Evolutionary conservation across 306 rosid species (phyloP).

Genomic region (Arachis hypogaea): DNA sequence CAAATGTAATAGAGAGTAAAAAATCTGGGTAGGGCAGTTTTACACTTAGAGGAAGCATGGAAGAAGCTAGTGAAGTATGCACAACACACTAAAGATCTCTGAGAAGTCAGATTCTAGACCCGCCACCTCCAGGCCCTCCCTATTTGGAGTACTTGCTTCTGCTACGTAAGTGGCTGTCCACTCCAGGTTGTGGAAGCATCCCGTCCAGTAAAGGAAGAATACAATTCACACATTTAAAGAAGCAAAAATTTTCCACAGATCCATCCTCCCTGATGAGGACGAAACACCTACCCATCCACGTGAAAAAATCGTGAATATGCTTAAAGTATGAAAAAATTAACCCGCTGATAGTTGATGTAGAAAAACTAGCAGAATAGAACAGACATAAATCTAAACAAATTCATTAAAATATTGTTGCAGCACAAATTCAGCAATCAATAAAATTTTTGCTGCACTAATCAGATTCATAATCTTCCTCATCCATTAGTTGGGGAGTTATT

Average conservation of each 20-base stretch:
- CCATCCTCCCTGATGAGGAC: slow-evolving; percentile 75
- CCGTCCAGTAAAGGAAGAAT: slow-evolving; percentile 81
- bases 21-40: neutral
- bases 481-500: too few relatives aligned
- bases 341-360: too few relatives aligned
- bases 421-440: too few relatives aligned
- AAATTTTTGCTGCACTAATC: too few relatives aligned
- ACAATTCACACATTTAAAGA: slow-evolving; percentile 81
- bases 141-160: slow-evolving; percentile 55
- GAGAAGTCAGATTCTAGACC: slow-evolving; percentile 43
- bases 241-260: slow-evolving; percentile 80
- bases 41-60: slow-evolving; percentile 14
- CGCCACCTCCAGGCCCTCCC: slow-evolving; percentile 47
- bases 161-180: slow-evolving; percentile 57
- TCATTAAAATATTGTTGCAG: too few relatives aligned
- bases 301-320: too few relatives aligned
- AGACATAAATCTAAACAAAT: too few relatives aligned
- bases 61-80: slow-evolving; percentile 11
- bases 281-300: slow-evolving; percentile 81
- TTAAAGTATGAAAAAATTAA: too few relatives aligned
- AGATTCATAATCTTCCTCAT: too few relatives aligned
- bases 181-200: slow-evolving; percentile 60
- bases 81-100: neutral
- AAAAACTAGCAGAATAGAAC: too few relatives aligned
- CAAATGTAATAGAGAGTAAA: slow-evolving; percentile 1